A percentile compares a stretch with the other conserved stretches of the same genome.
Evolutionary conservation across 2,329 filamentous ascomycete species (phyloP).

Genomic region (Magnaporthiopsis poae): DNA sequence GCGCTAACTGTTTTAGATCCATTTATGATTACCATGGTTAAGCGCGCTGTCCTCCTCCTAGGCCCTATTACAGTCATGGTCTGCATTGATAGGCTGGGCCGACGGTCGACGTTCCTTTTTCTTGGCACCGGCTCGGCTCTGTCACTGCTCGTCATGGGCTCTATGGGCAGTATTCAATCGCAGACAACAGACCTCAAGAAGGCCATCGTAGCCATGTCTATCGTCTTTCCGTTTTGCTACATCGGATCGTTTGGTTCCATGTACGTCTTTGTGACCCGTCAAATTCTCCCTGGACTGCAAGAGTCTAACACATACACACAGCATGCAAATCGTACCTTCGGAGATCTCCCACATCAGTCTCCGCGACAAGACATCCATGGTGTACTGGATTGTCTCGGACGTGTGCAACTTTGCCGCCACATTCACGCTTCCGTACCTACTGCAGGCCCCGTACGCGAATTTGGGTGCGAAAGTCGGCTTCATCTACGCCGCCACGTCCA

Average conservation of each 20-base stretch:
- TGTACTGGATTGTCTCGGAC: constrained; percentile 7
- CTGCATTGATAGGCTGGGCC: constrained; percentile 5
- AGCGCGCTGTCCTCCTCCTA: constrained; percentile 4
- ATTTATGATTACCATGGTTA: constrained; percentile 7
- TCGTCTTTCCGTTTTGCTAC: constrained; percentile 5
- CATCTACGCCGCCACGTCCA: constrained; percentile 28
- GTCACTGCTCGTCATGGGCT: constrained; percentile 6
- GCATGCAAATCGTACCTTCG: constrained; percentile 7
- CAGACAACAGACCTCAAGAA: constrained; percentile 2
- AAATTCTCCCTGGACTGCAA: background rate
- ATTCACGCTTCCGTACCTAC: constrained; percentile 28
- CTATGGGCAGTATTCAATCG: background rate
- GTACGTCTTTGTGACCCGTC: background rate
- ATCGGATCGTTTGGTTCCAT: constrained; percentile 4
- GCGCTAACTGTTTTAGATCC: background rate
- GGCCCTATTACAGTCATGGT: constrained; percentile 5
- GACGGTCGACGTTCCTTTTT: constrained; percentile 3
- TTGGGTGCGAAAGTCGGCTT: constrained; percentile 28
- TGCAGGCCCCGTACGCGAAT: constrained; percentile 25
- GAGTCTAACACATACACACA: background rate
- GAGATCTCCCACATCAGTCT: constrained; percentile 8
- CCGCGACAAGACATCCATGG: constrained; percentile 6
- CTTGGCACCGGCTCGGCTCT: constrained; percentile 1
- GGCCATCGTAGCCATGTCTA: constrained; percentile 6
- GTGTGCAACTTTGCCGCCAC: constrained; percentile 23